Conservation (phyloP, 331 rosid genomes). For the Rhamnella rubrinervis region DNA sequence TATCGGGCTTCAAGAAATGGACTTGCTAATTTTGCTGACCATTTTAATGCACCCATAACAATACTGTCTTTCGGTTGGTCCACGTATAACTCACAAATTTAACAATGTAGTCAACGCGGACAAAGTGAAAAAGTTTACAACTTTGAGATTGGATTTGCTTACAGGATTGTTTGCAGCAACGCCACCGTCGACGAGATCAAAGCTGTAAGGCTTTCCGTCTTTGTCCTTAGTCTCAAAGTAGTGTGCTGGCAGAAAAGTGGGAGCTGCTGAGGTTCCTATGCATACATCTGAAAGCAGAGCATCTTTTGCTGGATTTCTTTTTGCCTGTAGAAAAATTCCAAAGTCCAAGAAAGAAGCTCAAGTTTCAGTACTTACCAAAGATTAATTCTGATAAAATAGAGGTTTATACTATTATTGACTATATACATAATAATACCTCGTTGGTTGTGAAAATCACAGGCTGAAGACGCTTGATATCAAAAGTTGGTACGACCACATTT, state of each 20-base stretch:
- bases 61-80: too few species aligned
- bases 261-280: conserved; percentile 40
- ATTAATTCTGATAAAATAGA: too few species aligned
- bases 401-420: too few species aligned
- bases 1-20: too few species aligned
- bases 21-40: too few species aligned
- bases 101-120: too few species aligned
- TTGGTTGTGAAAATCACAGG: conserved; percentile 34
- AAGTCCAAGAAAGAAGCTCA: neutral
- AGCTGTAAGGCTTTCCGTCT: conserved; percentile 19
- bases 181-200: conserved; percentile 38
- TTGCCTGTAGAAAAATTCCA: conserved; percentile 18
- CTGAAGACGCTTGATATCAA: conserved; percentile 25
- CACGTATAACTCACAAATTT: too few species aligned
- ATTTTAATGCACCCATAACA: too few species aligned
- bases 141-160: neutral
- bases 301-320: conserved; percentile 15
- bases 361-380: too few species aligned
- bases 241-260: conserved; percentile 39
- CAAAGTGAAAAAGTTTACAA: too few species aligned
- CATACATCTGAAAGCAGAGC: conserved; percentile 36
- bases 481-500: conserved; percentile 23
- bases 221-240: conserved; percentile 25
- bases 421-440: conserved; percentile 5
- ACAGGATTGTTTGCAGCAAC: conserved; percentile 48